Percentiles rank a stretch among this genome's conserved stretches.
phyloP scores from a whole-genome alignment of 768 basidiomycete genomes.

The Xanthoconium stramineum region DNA sequence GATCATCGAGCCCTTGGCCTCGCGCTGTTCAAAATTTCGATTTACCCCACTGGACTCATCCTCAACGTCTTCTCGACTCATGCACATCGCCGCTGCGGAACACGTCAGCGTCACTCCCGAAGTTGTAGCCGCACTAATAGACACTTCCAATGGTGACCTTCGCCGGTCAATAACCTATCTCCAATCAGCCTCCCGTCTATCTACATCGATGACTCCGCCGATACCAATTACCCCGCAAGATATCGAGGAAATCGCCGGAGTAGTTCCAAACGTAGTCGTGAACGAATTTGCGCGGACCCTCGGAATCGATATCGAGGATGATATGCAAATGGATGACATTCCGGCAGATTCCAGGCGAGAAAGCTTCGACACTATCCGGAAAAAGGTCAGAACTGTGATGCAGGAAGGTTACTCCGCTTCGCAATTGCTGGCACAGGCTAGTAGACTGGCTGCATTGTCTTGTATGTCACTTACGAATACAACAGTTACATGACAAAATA shows the following conservation, averaged over 20 bases:
- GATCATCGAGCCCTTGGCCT: slow-evolving; percentile 97
- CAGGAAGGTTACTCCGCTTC: slow-evolving; percentile 91
- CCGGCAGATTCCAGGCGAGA: slow-evolving; percentile 23
- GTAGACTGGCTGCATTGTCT: slow-evolving; percentile 17
- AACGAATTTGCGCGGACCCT: slow-evolving; percentile 64
- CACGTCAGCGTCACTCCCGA: slow-evolving; percentile 51
- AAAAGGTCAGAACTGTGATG: slow-evolving; percentile 71
- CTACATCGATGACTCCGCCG: slow-evolving; percentile 68
- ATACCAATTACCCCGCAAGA: slow-evolving; percentile 71
- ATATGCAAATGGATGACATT: slow-evolving; percentile 45
- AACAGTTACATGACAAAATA: slow-evolving; percentile 86
- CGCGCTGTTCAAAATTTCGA: slow-evolving; percentile 98
- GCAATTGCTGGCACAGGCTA: slow-evolving; percentile 84
- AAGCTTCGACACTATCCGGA: slow-evolving; percentile 61
- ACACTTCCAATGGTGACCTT: slow-evolving; percentile 85
- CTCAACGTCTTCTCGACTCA: slow-evolving; percentile 72
- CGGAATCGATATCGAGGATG: slow-evolving; percentile 66
- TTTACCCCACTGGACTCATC: slow-evolving; percentile 86
- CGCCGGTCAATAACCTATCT: slow-evolving; percentile 97
- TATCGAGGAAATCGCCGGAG: slow-evolving; percentile 96
- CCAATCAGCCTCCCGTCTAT: slow-evolving; percentile 90
- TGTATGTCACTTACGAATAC: slow-evolving; percentile 5
- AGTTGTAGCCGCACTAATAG: slow-evolving; percentile 72
- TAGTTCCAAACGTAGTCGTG: slow-evolving; percentile 78
- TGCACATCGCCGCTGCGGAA: slow-evolving; percentile 79